phyloP scores from a whole-genome alignment of 108 stramenopile species.

The Nitzschia sp. region DNA sequence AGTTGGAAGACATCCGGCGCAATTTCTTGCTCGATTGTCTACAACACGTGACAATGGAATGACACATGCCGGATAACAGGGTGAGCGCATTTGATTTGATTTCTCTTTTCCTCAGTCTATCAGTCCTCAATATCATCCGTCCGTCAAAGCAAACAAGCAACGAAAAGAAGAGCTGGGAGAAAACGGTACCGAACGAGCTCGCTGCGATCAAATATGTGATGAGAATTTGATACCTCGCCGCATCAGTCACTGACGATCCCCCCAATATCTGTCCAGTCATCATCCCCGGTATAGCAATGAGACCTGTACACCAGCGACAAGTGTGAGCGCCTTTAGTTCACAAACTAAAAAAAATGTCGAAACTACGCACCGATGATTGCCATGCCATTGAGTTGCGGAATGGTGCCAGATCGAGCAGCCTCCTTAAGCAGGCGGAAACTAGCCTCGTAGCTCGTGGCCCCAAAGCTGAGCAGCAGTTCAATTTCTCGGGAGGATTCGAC shows the following conservation, averaged over 20 bases:
- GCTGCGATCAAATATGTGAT: constrained; percentile 83
- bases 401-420: constrained; percentile 48
- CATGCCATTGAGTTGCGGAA: constrained; percentile 80
- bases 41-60: not conserved
- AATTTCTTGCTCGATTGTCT: not conserved
- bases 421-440: constrained; percentile 36
- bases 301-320: too few species aligned
- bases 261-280: constrained; percentile 95
- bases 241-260: constrained; percentile 74
- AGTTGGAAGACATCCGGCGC: not conserved
- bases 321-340: too few species aligned
- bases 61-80: not conserved
- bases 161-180: constrained; percentile 44
- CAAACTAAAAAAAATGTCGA: not conserved
- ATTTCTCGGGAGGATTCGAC: constrained; percentile 56
- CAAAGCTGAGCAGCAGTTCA: constrained; percentile 56
- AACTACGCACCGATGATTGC: constrained; percentile 63
- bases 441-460: constrained; percentile 50
- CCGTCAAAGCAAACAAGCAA: constrained; percentile 65
- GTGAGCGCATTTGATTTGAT: constrained; percentile 15
- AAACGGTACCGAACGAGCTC: constrained; percentile 37
- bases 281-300: constrained; percentile 88
- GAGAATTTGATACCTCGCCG: constrained; percentile 88
- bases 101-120: constrained; percentile 20
- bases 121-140: constrained; percentile 25